Evolutionary conservation across 2,329 filamentous ascomycete species (phyloP).

Genomic region (Escovopsis weberi): DNA sequence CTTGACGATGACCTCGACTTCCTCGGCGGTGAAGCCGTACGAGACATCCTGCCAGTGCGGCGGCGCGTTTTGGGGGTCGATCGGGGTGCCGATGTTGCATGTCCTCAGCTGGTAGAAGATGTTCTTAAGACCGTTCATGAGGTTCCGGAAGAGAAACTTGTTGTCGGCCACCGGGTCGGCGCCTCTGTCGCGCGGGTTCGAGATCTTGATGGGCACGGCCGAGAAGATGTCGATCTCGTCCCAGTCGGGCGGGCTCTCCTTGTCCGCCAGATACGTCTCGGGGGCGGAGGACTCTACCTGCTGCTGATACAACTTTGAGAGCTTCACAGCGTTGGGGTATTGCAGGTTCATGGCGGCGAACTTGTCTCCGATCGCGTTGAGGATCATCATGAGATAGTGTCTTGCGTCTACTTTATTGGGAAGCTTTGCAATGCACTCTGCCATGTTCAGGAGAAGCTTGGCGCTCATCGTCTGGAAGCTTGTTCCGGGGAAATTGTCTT

Average conservation of each 20-base stretch:
- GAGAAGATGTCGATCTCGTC: constrained; percentile 97
- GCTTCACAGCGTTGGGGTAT: constrained; percentile 86
- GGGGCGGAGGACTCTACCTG: constrained; percentile 46
- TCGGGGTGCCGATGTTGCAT: constrained; percentile 61
- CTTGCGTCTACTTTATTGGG: constrained; percentile 87
- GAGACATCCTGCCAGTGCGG: constrained; percentile 91
- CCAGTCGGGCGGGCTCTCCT: constrained; percentile 74
- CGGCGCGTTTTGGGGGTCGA: constrained; percentile 67
- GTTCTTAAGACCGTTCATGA: constrained; percentile 91
- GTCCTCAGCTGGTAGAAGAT: constrained; percentile 89
- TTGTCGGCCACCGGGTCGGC: constrained; percentile 90
- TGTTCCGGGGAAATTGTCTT: constrained; percentile 90
- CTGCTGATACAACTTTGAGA: constrained; percentile 63
- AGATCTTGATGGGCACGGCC: constrained; percentile 90
- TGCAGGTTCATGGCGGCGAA: constrained; percentile 97
- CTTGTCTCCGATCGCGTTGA: constrained; percentile 96
- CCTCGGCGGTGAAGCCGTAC: constrained; percentile 92
- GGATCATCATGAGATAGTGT: constrained; percentile 90
- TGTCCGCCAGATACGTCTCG: constrained; percentile 76
- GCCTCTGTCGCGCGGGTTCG: constrained; percentile 76
- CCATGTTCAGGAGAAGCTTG: constrained; percentile 93
- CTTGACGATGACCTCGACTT: constrained; percentile 92
- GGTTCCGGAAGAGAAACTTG: constrained; percentile 92
- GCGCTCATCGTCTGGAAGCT: constrained; percentile 99
- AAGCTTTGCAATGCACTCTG: constrained; percentile 89